Base-by-base conservation (phyloP, 75 land plant species). In the Ceratopteris richardii region DNA sequence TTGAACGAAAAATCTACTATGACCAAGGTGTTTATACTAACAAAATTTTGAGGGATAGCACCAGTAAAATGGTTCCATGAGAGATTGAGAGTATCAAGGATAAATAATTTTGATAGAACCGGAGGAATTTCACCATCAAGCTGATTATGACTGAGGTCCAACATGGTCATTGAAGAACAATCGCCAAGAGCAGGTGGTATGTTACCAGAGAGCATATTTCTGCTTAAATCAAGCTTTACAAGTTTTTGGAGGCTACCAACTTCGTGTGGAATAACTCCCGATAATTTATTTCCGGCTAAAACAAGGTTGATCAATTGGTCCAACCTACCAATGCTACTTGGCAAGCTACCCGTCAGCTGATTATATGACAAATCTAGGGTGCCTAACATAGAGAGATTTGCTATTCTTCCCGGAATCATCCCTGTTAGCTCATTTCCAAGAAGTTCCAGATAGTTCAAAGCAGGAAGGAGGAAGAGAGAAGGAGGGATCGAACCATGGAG, bases 91-190 rank as follows among this genome's bases (percentile, higher is more conserved):
- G 72, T 76, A 54, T 83, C 73, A 22, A 83, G 66, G 10, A 72
- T 57, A 23, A 28, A 62, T 46, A 73, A 44, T 42, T 63, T 29
- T 92, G 92, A 41, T 95, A 88, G 16, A 88, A 75, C 11, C 41
- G 56, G 23, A 4, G 95, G 95, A 11, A 88, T 80, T 1, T 66
- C 47, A 21, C 98, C 98, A 11, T 87, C 80, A 30, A 88, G 74
- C 60, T 85, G 76, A 73, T 88, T 93, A 62, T 80, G 82, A 6
- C 90, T 88, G 72, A 88, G 88, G 72, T 93, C 94, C 29, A 80
- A 76, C 18, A 82, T 56, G 14, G 90, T 88, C 30, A 92, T 65
- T 47, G 85, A 90, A 61, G 10, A 74, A 48, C 0, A 58, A 11
- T 29, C 87, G 91, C 40, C 87, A 79, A 40, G 61, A 44, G 13